Percentiles rank a stretch among this genome's conserved stretches.
Conservation (phyloP, 2,329 filamentous ascomycete genomes). For the Xylaria sp. region DNA sequence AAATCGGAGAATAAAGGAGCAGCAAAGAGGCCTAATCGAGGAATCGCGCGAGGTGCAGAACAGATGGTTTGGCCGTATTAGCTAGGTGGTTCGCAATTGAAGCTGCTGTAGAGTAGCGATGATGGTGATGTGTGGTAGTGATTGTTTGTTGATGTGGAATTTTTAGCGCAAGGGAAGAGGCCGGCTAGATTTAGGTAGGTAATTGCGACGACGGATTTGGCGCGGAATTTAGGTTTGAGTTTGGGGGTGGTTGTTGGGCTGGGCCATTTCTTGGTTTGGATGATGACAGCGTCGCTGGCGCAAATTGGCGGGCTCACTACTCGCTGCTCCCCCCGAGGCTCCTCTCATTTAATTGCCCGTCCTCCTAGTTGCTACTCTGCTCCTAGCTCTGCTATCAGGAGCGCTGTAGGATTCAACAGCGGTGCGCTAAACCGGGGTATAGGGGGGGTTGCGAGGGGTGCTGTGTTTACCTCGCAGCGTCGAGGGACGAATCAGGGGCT, state of each 20-base stretch:
- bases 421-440: slow-evolving; percentile 39
- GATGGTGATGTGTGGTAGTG: no score
- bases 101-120: no score
- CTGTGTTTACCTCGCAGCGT: slow-evolving; percentile 34
- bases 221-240: not conserved
- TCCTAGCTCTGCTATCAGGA: slow-evolving; percentile 24
- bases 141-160: not conserved
- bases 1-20: slow-evolving; percentile 17
- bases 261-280: slow-evolving; percentile 15
- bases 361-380: slow-evolving; percentile 8
- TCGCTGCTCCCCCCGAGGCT: not conserved
- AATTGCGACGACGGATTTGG: slow-evolving; percentile 19
- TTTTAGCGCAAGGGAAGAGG: not conserved
- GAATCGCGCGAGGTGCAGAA: slow-evolving; percentile 2
- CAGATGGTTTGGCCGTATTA: not conserved
- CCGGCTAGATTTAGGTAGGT: not conserved
- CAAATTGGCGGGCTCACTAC: slow-evolving; percentile 18
- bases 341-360: slow-evolving; percentile 16
- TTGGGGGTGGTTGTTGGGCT: not conserved
- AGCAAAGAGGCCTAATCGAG: slow-evolving; percentile 3
- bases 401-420: slow-evolving; percentile 21
- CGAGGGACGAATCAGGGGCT: slow-evolving; percentile 20
- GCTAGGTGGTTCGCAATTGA: not conserved
- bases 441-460: slow-evolving; percentile 38
- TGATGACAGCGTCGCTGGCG: slow-evolving; percentile 14